Base-by-base conservation (phyloP, 2,329 filamentous ascomycete species). In the Colletotrichum godetiae region DNA sequence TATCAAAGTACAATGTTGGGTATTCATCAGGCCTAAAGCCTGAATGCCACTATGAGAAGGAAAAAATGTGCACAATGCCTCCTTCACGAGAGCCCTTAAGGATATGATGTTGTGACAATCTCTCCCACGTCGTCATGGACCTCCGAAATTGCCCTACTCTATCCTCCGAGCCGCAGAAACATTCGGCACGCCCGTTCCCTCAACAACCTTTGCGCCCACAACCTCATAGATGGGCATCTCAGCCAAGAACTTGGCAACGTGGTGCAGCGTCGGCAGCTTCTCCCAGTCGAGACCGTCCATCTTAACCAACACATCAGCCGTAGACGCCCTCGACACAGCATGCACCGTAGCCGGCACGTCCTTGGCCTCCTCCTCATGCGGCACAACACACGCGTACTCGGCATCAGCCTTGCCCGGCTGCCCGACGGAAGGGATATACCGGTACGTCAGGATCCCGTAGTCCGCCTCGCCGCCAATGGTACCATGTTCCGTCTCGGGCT, bases 141-240 rank as follows among this genome's bases (percentile, higher is more conserved):
- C 27, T 27, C 27, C 27, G 4, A 27, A 27, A 4, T 27, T 27
- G 27, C 27, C 15, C 31, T 61, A 73, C 13, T 73, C 71, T 66
- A 73, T 71, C 67, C 67, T 71, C 67, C 67, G 68, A 10, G 55
- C 53, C 7, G 67, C 37, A 15, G 79, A 81, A 4, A 88, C 81
- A 76, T 88, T 87, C 6, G 85, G 83, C 1, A 89, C 88, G 0
- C 89, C 89, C 15, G 78, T 80, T 0, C 89, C 89, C 75, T 89
- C 85, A 0, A 89, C 86, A 2, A 91, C 81, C 80, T 88, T 90
- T 0, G 86, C 89, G 37, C 85, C 82, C 3, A 92, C 80, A 52
- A 92, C 79, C 68, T 87, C 86, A 76, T 88, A 91, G 1, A 91
- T 79, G 0, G 90, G 90, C 5, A 92, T 82, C 75, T 90, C 87